Base-by-base conservation (phyloP, 192 early-diverging fungal species). In the Podila horticola region DNA sequence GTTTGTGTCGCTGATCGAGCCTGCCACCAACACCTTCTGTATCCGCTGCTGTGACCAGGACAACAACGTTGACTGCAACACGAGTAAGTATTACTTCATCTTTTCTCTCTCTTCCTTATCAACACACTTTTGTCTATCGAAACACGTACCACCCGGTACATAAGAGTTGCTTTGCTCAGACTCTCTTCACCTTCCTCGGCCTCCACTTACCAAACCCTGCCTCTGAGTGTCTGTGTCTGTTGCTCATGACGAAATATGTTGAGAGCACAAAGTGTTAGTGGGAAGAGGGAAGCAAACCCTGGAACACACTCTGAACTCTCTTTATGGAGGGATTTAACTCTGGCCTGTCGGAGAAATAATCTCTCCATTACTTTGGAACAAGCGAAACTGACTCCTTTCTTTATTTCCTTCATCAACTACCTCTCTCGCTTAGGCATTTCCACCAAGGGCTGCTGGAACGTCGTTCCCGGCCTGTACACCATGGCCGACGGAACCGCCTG, bases 1-100 rank as follows among this genome's bases (percentile, higher is more conserved):
- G 71, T 87, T 87, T 73, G 81, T 84, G 38, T 84, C 79, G 24
- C 58, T 86, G 69, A 72, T 86, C 63, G 85, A 84, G 66, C 83
- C 86, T n/a, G 61, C 72, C 36, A 67, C 77, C 60, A 75, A 79
- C 62, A 84, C 76, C 19, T 87, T 72, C 62, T 84, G 83, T 75
- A 74, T 87, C 58, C 75, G 86, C 26, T 82, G 82, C 64, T 86
- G 84, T 33, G 48, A 22, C 0, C 4, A 19, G 12, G 31, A 66
- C n/a, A 33, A 52, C 26, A 66, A 66, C 20, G 45, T 24, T 38
- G 31, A 67, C 33, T 67, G 66, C 52, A 26, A 67, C 33, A 67
- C 66, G 8, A 67, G 66, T 67, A 55, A 67, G 64, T 66, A 28
- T 13, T 36, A 36, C 20, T 20, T n/a, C 29, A 59, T 0, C 58